Evolutionary conservation across 2,329 filamentous ascomycete species (phyloP).

Genomic region (Cladosporium sp.): DNA sequence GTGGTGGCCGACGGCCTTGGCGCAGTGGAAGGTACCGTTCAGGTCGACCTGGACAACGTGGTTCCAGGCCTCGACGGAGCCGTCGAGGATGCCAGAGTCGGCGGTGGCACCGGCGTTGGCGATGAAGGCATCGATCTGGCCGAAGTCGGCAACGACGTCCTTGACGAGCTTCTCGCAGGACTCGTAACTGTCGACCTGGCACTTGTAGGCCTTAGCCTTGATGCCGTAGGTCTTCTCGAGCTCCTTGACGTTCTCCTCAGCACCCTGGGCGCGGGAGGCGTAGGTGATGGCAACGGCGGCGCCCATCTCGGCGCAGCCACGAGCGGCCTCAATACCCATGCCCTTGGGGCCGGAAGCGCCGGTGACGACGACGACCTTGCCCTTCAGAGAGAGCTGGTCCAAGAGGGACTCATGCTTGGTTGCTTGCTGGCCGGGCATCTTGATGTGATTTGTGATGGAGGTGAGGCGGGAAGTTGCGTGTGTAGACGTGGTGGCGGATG

Average conservation of each 20-base stretch:
- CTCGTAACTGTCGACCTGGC: slow-evolving; percentile 60
- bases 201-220: slow-evolving; percentile 70
- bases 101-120: slow-evolving; percentile 73
- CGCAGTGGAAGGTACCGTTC: slow-evolving; percentile 82
- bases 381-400: slow-evolving; percentile 58
- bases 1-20: slow-evolving; percentile 82
- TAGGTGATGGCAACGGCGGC: slow-evolving; percentile 69
- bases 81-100: slow-evolving; percentile 68
- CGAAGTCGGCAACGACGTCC: slow-evolving; percentile 68
- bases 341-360: slow-evolving; percentile 63
- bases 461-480: slow-evolving; percentile 11
- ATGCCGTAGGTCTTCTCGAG: slow-evolving; percentile 62
- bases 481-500: slow-evolving; percentile 16
- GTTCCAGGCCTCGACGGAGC: slow-evolving; percentile 70
- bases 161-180: slow-evolving; percentile 59
- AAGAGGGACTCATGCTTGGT: slow-evolving; percentile 60
- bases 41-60: slow-evolving; percentile 83
- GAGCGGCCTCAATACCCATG: slow-evolving; percentile 68
- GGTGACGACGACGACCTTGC: slow-evolving; percentile 56
- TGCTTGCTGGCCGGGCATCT: slow-evolving; percentile 43
- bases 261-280: slow-evolving; percentile 61
- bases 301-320: slow-evolving; percentile 65
- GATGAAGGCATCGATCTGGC: slow-evolving; percentile 67
- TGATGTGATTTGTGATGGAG: slow-evolving; percentile 19
- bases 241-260: slow-evolving; percentile 67